Percentiles rank a stretch among this genome's conserved stretches.
Conservation (phyloP, 768 basidiomycete genomes). For the Termitomyces sp. region DNA sequence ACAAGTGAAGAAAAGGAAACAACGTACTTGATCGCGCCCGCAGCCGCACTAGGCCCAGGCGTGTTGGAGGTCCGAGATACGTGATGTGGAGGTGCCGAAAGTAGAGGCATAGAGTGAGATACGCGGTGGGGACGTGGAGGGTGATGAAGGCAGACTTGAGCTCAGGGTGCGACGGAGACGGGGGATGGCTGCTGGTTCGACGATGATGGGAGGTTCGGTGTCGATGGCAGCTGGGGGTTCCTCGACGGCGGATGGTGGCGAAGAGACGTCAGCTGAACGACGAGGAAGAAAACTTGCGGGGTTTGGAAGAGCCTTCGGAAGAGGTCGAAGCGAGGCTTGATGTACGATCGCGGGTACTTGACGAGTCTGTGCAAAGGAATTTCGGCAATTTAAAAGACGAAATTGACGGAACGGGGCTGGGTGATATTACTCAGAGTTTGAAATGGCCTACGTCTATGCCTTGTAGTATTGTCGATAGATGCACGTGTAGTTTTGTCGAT, state of each 20-base stretch:
- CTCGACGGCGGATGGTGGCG: background rate
- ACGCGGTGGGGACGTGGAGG: constrained; percentile 2
- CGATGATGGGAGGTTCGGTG: constrained; percentile 50
- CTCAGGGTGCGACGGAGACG: constrained; percentile 37
- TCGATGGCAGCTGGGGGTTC: background rate
- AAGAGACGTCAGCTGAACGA: constrained; percentile 8
- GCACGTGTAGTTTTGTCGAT: no score
- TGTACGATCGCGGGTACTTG: constrained; percentile 43
- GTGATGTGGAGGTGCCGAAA: constrained; percentile 25
- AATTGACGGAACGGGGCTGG: background rate
- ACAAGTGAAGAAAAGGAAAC: no score
- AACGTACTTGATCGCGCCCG: constrained; percentile 74
- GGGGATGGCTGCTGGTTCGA: constrained; percentile 54
- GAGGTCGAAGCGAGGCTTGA: constrained; percentile 29
- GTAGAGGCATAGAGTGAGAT: constrained; percentile 38
- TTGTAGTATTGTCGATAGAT: no score
- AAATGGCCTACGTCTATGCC: no score
- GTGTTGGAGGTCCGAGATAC: constrained; percentile 65
- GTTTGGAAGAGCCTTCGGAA: constrained; percentile 21
- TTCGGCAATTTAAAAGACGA: constrained; percentile 35
- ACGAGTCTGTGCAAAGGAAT: constrained; percentile 56
- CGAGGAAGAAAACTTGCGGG: constrained; percentile 27
- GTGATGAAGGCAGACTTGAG: constrained; percentile 34
- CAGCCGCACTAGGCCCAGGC: constrained; percentile 95
- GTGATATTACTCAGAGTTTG: background rate